A percentile compares a stretch with the other conserved stretches of the same genome.
phyloP scores from a whole-genome alignment of 2,329 filamentous ascomycete genomes.

The Epicoccum nigrum region DNA sequence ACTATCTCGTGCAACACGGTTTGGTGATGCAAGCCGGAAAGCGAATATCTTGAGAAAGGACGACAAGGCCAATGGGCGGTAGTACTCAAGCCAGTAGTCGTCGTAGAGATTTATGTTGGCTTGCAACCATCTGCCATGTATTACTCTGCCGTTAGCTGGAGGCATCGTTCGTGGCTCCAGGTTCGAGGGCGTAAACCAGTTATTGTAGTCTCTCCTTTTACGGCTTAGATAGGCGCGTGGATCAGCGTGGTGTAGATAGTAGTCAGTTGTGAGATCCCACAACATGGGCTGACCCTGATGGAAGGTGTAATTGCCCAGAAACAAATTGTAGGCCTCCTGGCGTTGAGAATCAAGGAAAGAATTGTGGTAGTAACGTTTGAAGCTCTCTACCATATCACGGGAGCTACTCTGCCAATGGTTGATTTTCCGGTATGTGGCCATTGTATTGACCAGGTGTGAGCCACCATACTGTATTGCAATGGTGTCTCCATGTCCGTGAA shows the following conservation, averaged over 20 bases:
- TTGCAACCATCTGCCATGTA: slow-evolving; percentile 21
- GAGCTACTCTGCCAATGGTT: slow-evolving; percentile 99
- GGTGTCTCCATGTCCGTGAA: slow-evolving; percentile 92
- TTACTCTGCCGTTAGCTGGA: slow-evolving; percentile 50
- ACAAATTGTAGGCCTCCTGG: slow-evolving; percentile 97
- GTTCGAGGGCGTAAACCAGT: slow-evolving; percentile 82
- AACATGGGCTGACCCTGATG: slow-evolving; percentile 88
- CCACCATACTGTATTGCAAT: slow-evolving; percentile 98
- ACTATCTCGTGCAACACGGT: slow-evolving; percentile 81
- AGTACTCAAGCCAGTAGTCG: slow-evolving; percentile 98
- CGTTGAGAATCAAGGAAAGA: slow-evolving; percentile 97
- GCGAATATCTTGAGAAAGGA: slow-evolving; percentile 92
- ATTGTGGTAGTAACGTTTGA: slow-evolving; percentile 99
- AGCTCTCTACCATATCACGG: slow-evolving; percentile 97
- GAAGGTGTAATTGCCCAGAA: slow-evolving; percentile 95
- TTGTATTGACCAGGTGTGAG: slow-evolving; percentile 96
- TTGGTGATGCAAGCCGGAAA: slow-evolving; percentile 82
- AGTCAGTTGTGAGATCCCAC: slow-evolving; percentile 94
- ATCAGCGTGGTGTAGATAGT: slow-evolving; percentile 91
- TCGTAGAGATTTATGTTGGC: slow-evolving; percentile 69
- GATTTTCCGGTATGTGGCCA: slow-evolving; percentile 98
- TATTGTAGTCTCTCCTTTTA: slow-evolving; percentile 74
- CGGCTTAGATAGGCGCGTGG: slow-evolving; percentile 74
- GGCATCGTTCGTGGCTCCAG: slow-evolving; percentile 68
- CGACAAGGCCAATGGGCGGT: slow-evolving; percentile 84